A percentile compares a stretch with the other conserved stretches of the same genome.
Evolutionary conservation across 306 rosid genomes (phyloP).

Genomic region (Parietaria judaica): DNA sequence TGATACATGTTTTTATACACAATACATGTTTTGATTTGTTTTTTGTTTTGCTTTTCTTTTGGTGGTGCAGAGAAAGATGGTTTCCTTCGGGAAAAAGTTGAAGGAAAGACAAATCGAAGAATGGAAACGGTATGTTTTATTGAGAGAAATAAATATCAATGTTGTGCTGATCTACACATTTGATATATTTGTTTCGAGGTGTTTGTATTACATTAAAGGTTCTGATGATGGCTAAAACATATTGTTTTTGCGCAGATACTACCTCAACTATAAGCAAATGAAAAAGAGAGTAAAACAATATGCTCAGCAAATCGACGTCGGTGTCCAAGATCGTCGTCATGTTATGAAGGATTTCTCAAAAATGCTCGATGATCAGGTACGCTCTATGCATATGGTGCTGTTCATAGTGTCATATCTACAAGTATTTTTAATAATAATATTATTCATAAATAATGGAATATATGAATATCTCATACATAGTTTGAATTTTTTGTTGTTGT

Average conservation of each 20-base stretch:
- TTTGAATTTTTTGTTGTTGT: too few relatives aligned
- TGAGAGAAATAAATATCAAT: background rate
- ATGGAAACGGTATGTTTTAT: slow-evolving; percentile 74
- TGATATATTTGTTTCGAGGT: too few relatives aligned
- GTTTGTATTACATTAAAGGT: too few relatives aligned
- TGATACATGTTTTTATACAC: background rate
- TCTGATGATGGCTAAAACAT: too few relatives aligned
- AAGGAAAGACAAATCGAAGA: slow-evolving; percentile 81
- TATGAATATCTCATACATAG: too few relatives aligned
- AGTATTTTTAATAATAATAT: too few relatives aligned
- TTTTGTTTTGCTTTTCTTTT: background rate
- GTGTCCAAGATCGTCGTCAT: slow-evolving; percentile 65
- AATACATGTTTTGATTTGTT: background rate
- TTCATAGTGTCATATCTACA: too few relatives aligned
- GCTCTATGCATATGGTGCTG: background rate
- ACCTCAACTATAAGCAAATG: slow-evolving; percentile 93
- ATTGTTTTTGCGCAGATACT: slow-evolving; percentile 42
- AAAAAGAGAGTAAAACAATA: slow-evolving; percentile 82
- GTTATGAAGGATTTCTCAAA: slow-evolving; percentile 96
- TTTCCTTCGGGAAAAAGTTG: slow-evolving; percentile 94
- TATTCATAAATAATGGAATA: too few relatives aligned
- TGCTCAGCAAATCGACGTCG: slow-evolving; percentile 80
- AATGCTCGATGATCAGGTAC: slow-evolving; percentile 92
- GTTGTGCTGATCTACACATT: background rate
- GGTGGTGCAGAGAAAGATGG: slow-evolving; percentile 57